Base-by-base conservation (phyloP, 306 rosid species). In the Argentina anserina region DNA sequence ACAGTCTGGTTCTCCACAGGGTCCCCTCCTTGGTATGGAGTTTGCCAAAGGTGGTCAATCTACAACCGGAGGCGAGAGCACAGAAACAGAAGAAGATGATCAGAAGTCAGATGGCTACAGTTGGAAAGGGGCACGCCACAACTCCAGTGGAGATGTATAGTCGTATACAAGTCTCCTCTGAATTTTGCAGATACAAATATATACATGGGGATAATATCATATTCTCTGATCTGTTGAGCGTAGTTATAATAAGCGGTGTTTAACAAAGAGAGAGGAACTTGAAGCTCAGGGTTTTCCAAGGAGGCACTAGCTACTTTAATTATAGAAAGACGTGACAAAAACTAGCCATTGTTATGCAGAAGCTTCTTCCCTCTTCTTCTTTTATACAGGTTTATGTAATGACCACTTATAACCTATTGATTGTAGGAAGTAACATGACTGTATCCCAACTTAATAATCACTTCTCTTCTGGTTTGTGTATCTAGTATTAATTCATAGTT, bases 51-150 rank as follows among this genome's bases (percentile, higher is more conserved):
- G 87, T 9, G 91, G 87, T 9, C 75, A 78, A 26, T 90, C 93
- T 0, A 84, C 87, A 62, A 82, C 79, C 14, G 87, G 90, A 33
- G 73, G 82, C 11, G 73, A 85, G 72, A 86, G 92, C 47, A 67
- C 79, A 75, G 90, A 87, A 63, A 90, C 79, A 40, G 97, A 90
- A 77, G 90, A 81, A 61, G 96, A 87, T 64, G 96, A 87, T 67
- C 93, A 87, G 58, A 87, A 81, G 73, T 93, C 96, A 59, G 98
- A 90, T 75, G 88, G 97, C 73, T 81, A 76, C 37, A 90, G 93
- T 71, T 87, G 88, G 90, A 90, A 81, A 76, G 73, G 67, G 75
- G 85, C 81, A 17, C 7, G 70, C 56, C 89, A 86, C 70, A 84
- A 79, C 43, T 72, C 62, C 33, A 80, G 83, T 75, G 69, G 80